Evolutionary conservation across 768 basidiomycete species (phyloP).

Genomic region (Aureoboletus auriporus): DNA sequence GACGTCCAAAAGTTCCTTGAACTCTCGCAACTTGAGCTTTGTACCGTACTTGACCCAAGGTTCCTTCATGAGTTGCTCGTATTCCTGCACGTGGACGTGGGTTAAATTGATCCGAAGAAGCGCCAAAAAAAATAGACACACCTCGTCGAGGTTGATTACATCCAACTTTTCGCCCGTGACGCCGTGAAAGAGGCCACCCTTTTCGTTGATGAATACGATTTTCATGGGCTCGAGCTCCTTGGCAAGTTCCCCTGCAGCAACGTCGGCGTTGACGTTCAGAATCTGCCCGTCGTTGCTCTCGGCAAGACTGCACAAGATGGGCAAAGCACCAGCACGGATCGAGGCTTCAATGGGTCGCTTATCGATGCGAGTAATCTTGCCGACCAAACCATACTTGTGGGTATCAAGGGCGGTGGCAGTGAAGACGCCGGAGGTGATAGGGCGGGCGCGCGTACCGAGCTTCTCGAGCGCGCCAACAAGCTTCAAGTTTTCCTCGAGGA

Average conservation of each 20-base stretch:
- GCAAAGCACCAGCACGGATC: constrained; percentile 92
- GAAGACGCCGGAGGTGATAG: constrained; percentile 97
- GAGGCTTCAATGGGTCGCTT: constrained; percentile 96
- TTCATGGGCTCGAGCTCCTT: constrained; percentile 98
- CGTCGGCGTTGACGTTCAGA: constrained; percentile 97
- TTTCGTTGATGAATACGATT: constrained; percentile 97
- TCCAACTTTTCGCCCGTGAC: constrained; percentile 95
- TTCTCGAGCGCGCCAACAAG: constrained; percentile 90
- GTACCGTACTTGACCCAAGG: constrained; percentile 99
- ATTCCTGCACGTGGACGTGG: constrained; percentile 56
- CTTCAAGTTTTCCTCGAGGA: constrained; percentile 95
- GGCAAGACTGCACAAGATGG: constrained; percentile 92
- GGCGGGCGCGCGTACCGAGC: constrained; percentile 93
- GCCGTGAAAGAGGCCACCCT: constrained; percentile 97
- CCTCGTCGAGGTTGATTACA: constrained; percentile 97
- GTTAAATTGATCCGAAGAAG: not conserved
- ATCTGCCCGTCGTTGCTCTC: constrained; percentile 97
- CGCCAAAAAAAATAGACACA: constrained; percentile 21
- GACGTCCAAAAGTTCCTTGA: constrained; percentile 97
- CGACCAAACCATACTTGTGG: constrained; percentile 92
- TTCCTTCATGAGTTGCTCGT: constrained; percentile 94
- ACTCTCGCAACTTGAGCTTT: constrained; percentile 97
- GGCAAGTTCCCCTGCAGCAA: constrained; percentile 95
- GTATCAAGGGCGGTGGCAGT: constrained; percentile 95
- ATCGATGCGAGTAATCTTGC: constrained; percentile 91